Evolutionary conservation across 352 stramenopile species (phyloP).

Genomic region (Globisporangium camurandrum): DNA sequence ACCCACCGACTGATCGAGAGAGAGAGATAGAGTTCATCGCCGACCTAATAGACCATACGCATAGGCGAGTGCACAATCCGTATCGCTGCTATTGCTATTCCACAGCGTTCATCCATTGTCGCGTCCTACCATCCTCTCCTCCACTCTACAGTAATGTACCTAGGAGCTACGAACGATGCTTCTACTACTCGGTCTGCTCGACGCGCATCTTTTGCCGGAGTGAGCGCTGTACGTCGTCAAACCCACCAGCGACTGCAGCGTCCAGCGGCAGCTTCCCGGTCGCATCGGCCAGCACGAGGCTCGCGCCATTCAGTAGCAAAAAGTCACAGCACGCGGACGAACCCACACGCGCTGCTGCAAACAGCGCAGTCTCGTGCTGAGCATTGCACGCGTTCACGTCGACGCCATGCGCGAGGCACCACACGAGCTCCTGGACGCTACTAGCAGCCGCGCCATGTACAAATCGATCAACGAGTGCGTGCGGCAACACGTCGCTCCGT

Average conservation of each 20-base stretch:
- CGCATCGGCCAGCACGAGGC: conserved; percentile 40
- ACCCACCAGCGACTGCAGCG: conserved; percentile 43
- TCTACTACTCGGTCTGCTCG: conserved; percentile 51
- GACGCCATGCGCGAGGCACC: conserved; percentile 69
- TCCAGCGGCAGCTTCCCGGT: conserved; percentile 48
- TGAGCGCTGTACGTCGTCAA: conserved; percentile 52
- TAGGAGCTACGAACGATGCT: not conserved
- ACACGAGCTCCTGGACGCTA: conserved; percentile 59
- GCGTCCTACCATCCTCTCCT: too few relatives aligned
- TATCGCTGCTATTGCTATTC: too few relatives aligned
- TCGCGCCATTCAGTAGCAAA: conserved; percentile 72
- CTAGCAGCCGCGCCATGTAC: conserved; percentile 30
- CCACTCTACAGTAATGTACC: too few relatives aligned
- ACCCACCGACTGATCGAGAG: too few relatives aligned
- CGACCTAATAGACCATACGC: not conserved
- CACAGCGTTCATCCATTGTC: too few relatives aligned
- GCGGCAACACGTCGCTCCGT: conserved; percentile 15
- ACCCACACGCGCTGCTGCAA: conserved; percentile 33
- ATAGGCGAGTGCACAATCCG: too few relatives aligned
- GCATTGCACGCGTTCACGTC: conserved; percentile 58
- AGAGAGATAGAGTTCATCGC: not conserved
- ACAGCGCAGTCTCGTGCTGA: conserved; percentile 51
- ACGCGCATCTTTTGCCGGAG: conserved; percentile 71
- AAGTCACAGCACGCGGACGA: conserved; percentile 60
- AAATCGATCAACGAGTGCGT: conserved; percentile 37